Percentiles rank a stretch among this genome's conserved stretches.
phyloP scores from a whole-genome alignment of 176 grass and related monocot genomes.

The Elaeis guineensis region DNA sequence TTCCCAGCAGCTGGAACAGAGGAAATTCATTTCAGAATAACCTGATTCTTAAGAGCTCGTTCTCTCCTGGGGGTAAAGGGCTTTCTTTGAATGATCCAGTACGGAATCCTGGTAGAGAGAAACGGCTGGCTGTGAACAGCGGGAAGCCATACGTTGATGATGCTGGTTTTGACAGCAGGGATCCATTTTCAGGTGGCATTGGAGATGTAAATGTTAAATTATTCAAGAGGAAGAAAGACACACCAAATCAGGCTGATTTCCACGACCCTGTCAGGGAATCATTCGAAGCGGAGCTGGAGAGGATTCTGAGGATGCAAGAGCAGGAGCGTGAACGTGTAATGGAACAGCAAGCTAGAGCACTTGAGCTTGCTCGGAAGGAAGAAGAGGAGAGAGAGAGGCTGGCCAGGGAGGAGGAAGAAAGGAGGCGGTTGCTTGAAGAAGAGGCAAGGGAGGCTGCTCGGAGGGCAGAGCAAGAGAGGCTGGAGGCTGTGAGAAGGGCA shows the following conservation, averaged over 20 bases:
- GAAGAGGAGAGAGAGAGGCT: constrained; percentile 83
- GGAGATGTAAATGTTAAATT: constrained; percentile 48
- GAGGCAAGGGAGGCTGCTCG: constrained; percentile 56
- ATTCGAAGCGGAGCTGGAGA: constrained; percentile 90
- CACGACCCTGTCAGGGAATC: constrained; percentile 86
- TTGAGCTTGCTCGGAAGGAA: constrained; percentile 65
- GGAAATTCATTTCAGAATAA: constrained; percentile 55
- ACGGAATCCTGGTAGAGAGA: constrained; percentile 53
- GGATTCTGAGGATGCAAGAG: constrained; percentile 74
- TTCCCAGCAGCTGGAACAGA: constrained; percentile 61
- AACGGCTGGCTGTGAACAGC: constrained; percentile 21
- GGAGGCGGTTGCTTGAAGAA: constrained; percentile 61
- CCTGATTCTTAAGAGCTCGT: constrained; percentile 42
- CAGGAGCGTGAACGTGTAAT: constrained; percentile 66
- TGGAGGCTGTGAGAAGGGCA: constrained; percentile 52
- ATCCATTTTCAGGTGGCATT: constrained; percentile 29
- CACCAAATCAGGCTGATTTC: constrained; percentile 54
- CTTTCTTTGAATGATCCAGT: constrained; percentile 29
- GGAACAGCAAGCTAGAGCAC: constrained; percentile 60
- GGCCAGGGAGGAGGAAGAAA: constrained; percentile 69
- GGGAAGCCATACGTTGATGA: constrained; percentile 52
- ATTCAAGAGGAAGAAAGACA: constrained; percentile 85
- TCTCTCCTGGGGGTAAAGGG: constrained; percentile 44
- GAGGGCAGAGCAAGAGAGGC: constrained; percentile 73
- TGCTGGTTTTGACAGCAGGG: constrained; percentile 31